Evolutionary conservation across 768 basidiomycete species (phyloP).

Genomic region (Tephrocybe sp.): DNA sequence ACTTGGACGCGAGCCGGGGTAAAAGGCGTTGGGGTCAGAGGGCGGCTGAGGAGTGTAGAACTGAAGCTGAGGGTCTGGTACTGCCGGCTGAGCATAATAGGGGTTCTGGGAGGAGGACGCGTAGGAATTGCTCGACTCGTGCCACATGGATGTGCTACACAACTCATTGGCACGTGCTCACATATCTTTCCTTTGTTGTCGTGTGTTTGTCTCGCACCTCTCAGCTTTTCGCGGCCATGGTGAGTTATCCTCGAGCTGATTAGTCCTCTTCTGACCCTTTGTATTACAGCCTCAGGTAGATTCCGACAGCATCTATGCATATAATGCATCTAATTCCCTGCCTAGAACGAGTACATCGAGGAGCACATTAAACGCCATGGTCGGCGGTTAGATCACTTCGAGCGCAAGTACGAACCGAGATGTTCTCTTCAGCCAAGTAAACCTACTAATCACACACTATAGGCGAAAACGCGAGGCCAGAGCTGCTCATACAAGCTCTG

Average conservation of each 20-base stretch:
- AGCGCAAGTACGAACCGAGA: constrained; percentile 84
- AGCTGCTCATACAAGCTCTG: constrained; percentile 74
- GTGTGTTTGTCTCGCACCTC: constrained; percentile 27
- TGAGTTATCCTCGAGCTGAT: constrained; percentile 22
- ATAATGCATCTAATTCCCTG: background rate
- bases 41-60: constrained; percentile 65
- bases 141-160: constrained; percentile 59
- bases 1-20: constrained; percentile 72
- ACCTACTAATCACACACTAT: constrained; percentile 1
- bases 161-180: constrained; percentile 30
- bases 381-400: constrained; percentile 92
- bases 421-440: too few species aligned
- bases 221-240: constrained; percentile 39
- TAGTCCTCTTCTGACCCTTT: constrained; percentile 12
- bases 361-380: constrained; percentile 98
- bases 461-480: constrained; percentile 87
- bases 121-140: constrained; percentile 63
- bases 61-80: constrained; percentile 64
- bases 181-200: constrained; percentile 21
- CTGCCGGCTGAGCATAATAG: constrained; percentile 56
- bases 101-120: constrained; percentile 60
- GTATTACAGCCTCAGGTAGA: constrained; percentile 65
- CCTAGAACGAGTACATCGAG: constrained; percentile 98
- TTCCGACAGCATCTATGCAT: background rate
- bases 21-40: constrained; percentile 55